Base-by-base conservation (phyloP, 257 asterid genomes). In the Solanum tarapatanum region DNA sequence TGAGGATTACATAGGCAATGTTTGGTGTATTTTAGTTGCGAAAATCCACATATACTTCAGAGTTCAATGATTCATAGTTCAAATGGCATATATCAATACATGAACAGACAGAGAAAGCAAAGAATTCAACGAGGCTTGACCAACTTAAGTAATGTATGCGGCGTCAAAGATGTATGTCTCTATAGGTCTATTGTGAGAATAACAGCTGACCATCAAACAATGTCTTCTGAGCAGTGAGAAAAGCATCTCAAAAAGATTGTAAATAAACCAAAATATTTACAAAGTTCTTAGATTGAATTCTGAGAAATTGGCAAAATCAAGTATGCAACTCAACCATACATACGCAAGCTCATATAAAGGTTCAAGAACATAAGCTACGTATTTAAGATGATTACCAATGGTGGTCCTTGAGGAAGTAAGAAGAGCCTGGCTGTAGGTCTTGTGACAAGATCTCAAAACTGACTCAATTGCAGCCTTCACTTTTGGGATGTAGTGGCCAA, bases 401-500 rank as follows among this genome's bases (percentile, higher is more conserved):
- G 98, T 94, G 85, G 99, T 95, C 97, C 93, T 96, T 90, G 99
- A 97, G 90, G 99, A 97, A 86, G 98, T 97, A 87, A 97, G 96
- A 88, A 97, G 98, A 87, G 99, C 99, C 92, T 94, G 98, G 83
- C 98, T 92, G 60, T 93, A 96, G 88, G 94, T 92, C 89, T 89
- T 94, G 90, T 97, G 95, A 93, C 99, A 96, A 88, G 99, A 93
- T 88, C 97, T 96, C 93, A 97, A 87, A 89, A 96, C 92, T 86
- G 98, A 94, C 89, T 97, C 99, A 87, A 97, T 97, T 87, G 99
- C 97, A 87, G 97, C 95, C 93, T 96, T 97, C 77, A 97, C 99
- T 92, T 96, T 97, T 82, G 99, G 99, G 87, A 97, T 94, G 92
- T 97, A 96, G 90, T 96, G 99, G 84, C 99, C 99, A 93, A 96